Evolutionary conservation across 805 yeast species (phyloP), one percentile per base, ranked within the genome.

Genomic region (Hanseniaspora nectarophila): DNA sequence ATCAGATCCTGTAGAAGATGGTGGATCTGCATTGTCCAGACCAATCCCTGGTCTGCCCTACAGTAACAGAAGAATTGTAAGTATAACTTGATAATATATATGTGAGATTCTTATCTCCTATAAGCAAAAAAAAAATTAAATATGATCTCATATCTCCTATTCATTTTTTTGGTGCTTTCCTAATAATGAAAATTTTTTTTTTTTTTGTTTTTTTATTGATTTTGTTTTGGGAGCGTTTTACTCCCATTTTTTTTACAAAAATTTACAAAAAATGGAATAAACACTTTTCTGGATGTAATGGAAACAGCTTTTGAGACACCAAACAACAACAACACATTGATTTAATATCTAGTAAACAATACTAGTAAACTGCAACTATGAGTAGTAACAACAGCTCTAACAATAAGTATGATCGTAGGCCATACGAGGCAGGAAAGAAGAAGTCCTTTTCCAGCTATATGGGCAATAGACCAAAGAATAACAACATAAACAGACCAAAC

Each of bases 361-460:
- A 39, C 10, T 6, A 5, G 5, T 21, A 39, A 5, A 39, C 23
- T 4, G 13, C 16, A 21, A 8, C 16, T 20, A 43, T 23, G 33
- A 45, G 15, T 34, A 39, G 18, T 15, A 50, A 20, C 10, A 43
- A n/a, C 23, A 23, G 31, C 16, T 35, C 35, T 20, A 43, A 21
- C 18, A 32, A 21, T 13, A 32, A 43, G 3, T 43, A 24, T 23
- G 48, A 43, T 7, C 54, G 48, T 29, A 50, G 48, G 39, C 21
- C 43, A 7, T 43, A 50, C 21, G 47, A 50, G 37, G 20, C 33
- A 16, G 18, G 26, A 3, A 43, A 31, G 23, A 43, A 50, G 15
- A 50, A 50, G 24, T 43, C 47, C 13, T 50, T 43, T 37, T 50
- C 54, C 2, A 43, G 26, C 18, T 43, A 50, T 15, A 31, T 29